phyloP scores from a whole-genome alignment of 495 filamentous ascomycete species.

The Aspergillus ostianus region DNA sequence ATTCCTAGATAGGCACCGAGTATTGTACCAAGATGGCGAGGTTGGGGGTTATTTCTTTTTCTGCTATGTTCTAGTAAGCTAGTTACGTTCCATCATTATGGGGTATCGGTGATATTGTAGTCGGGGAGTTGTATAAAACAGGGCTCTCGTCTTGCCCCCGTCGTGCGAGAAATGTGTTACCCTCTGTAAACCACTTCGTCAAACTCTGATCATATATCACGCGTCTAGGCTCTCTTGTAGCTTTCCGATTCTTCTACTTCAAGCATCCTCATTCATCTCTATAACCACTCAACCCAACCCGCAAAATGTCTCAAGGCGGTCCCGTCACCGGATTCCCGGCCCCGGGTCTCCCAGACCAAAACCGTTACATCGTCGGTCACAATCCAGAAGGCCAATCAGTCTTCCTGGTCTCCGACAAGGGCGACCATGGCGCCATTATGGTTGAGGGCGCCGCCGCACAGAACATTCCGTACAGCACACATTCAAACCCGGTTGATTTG shows the following conservation, averaged over 20 bases:
- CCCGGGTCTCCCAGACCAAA: not conserved
- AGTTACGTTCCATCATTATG: no score
- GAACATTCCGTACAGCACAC: not conserved
- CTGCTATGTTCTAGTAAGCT: no score
- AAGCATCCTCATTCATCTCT: not conserved
- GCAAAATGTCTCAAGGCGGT: not conserved
- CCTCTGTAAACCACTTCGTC: no score
- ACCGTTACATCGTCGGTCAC: constrained; percentile 37
- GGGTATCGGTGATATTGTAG: no score
- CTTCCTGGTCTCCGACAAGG: constrained; percentile 20
- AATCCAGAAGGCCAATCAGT: constrained; percentile 33
- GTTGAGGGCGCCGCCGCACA: constrained; percentile 12
- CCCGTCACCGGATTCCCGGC: constrained; percentile 5
- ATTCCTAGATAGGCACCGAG: no score
- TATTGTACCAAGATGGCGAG: no score
- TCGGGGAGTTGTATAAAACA: no score
- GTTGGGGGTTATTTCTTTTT: no score
- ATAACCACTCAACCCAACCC: not conserved
- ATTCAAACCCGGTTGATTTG: not conserved
- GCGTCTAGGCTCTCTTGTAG: not conserved
- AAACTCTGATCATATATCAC: no score
- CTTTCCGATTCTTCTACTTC: not conserved
- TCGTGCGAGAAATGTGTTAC: no score
- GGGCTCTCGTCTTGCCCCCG: no score
- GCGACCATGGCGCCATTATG: constrained; percentile 19